Base-by-base conservation (phyloP, 495 filamentous ascomycete genomes). In the Podospora tetraspora region DNA sequence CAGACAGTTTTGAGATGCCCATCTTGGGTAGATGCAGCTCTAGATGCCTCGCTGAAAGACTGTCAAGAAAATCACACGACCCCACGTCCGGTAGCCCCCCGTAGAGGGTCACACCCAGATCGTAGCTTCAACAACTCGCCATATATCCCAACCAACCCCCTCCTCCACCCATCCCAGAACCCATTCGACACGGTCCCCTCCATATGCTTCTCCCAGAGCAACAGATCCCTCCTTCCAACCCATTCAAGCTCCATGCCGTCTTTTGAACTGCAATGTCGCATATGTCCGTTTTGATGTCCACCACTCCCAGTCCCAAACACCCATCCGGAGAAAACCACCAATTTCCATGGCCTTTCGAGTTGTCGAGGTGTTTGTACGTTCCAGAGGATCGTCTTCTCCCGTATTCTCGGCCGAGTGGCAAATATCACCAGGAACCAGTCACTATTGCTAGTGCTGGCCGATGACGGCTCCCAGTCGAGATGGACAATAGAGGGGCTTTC, bases 401-500 rank as follows among this genome's bases (percentile, higher is more conserved):
- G 11, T 60, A 29, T 58, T 43, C 58, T 13, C 21, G 23, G 11
- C 22, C 34, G 43, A 59, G 0, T 8, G 16, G 13, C 34, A 57
- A 10, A 66, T n/a, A 6, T 57, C 29, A 25, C 59, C 59, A 23
- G 27, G 19, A 64, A 23, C 23, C 59, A 69, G 68, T 67, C 67
- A 62, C 69, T 21, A 68, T 72, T 72, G 62, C 67, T 69, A 16
- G 61, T 69, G 70, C 62, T 66, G 68, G 12, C 56, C 29, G 29
- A 16, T 57, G 24, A 21, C 10, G 21, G 30, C 37, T 13, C 21
- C 21, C 21, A 60, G 52, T 25, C 37, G 64, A 3, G 37, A 22
- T 22, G 57, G 43, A n/a, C 37, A 34, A 24, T 29, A 58, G 62
- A 56, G 25, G 25, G 52, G 43, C 62, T 23, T 19, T 57, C 23